These are phyloP conservation scores for Aspergillaceae sp. DNA, from an alignment of 2,329 filamentous ascomycete species.

Conservation along the genomic window DNA sequence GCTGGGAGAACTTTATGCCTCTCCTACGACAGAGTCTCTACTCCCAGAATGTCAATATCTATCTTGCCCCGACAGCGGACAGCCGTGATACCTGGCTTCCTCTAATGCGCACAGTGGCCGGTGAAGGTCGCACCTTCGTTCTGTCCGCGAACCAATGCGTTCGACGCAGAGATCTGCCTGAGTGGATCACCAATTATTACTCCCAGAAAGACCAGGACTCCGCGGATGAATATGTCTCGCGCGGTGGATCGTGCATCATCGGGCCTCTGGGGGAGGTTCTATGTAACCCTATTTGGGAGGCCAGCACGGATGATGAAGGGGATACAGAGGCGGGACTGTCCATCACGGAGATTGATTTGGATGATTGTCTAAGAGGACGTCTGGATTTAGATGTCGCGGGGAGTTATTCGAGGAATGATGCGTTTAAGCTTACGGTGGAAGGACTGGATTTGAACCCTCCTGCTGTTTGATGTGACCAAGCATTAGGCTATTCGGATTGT, in stretches of 20 bases:
- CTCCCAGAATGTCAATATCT: slow-evolving; percentile 82
- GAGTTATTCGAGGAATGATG: slow-evolving; percentile 69
- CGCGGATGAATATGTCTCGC: slow-evolving; percentile 46
- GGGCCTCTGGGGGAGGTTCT: slow-evolving; percentile 72
- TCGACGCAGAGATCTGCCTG: slow-evolving; percentile 48
- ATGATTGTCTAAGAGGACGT: slow-evolving; percentile 74
- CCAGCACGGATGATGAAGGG: slow-evolving; percentile 24
- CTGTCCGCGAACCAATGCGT: slow-evolving; percentile 79
- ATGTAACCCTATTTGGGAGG: slow-evolving; percentile 73
- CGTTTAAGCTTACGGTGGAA: slow-evolving; percentile 52
- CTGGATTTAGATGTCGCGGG: slow-evolving; percentile 78
- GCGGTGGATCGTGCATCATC: slow-evolving; percentile 76
- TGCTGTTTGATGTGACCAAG: slow-evolving; percentile 28
- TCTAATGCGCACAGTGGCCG: slow-evolving; percentile 71
- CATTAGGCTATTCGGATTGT: background rate
- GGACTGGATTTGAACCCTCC: slow-evolving; percentile 53
- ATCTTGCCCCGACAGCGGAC: slow-evolving; percentile 85
- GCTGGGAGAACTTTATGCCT: slow-evolving; percentile 97
- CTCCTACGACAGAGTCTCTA: slow-evolving; percentile 76
- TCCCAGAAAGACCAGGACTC: background rate
- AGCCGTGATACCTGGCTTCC: slow-evolving; percentile 71
- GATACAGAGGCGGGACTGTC: slow-evolving; percentile 46
- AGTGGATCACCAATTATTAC: slow-evolving; percentile 42
- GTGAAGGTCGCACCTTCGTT: slow-evolving; percentile 78
- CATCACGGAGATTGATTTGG: slow-evolving; percentile 69